These are phyloP conservation scores for Teratosphaeria epicoccoides DNA, from an alignment of 2,329 filamentous ascomycete species.

Conservation along the genomic window DNA sequence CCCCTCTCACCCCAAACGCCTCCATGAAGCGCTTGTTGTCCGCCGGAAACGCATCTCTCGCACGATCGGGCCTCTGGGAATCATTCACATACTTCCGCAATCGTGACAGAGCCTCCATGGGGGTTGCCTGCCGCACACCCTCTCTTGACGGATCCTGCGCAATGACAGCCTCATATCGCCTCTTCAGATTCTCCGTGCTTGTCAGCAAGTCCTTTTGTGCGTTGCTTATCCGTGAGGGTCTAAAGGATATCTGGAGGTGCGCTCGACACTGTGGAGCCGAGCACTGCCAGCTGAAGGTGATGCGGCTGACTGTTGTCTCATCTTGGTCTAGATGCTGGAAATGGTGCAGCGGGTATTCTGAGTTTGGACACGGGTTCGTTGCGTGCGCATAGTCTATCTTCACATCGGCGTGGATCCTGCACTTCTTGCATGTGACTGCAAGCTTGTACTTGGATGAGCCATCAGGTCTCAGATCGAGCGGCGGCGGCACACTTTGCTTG, in stretches of 20 bases:
- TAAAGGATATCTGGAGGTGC: constrained; percentile 42
- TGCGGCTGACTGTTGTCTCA: constrained; percentile 13
- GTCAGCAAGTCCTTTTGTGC: constrained; percentile 43
- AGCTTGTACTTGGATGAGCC: constrained; percentile 42
- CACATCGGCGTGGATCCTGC: constrained; percentile 52
- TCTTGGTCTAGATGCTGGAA: constrained; percentile 28
- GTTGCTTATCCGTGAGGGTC: constrained; percentile 41
- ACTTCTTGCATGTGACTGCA: constrained; percentile 50
- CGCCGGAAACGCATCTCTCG: constrained; percentile 45
- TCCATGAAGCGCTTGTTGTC: constrained; percentile 55
- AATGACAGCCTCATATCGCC: constrained; percentile 44
- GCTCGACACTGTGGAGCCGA: constrained; percentile 48
- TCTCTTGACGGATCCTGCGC: constrained; percentile 44
- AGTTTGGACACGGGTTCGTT: constrained; percentile 36
- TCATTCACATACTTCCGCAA: constrained; percentile 52
- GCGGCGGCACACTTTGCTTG: constrained; percentile 42
- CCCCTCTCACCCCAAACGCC: constrained; percentile 42
- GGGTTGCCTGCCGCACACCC: constrained; percentile 40
- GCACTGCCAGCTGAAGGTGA: constrained; percentile 45
- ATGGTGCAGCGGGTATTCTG: constrained; percentile 51
- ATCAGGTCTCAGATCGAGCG: constrained; percentile 30
- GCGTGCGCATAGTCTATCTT: constrained; percentile 39
- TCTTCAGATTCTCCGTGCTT: constrained; percentile 41
- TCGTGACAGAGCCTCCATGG: constrained; percentile 46
- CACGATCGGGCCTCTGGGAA: constrained; percentile 40